A percentile compares a stretch with the other conserved stretches of the same genome.
These are phyloP conservation scores for Psilocybe cyanescens DNA, from an alignment of 768 basidiomycete genomes.

Conservation along the genomic window DNA sequence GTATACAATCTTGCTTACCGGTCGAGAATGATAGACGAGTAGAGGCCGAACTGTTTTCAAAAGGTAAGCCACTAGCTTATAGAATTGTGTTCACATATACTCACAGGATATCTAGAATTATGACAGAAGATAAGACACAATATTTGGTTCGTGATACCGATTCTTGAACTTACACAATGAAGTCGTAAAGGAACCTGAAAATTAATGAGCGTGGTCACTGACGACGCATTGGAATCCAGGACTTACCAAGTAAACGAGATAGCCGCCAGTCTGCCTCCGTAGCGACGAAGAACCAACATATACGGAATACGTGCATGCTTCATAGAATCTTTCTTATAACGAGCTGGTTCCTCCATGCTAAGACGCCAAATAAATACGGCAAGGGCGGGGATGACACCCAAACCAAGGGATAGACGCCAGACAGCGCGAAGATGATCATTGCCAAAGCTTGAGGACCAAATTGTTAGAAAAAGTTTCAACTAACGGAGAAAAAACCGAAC, in stretches of 20 bases:
- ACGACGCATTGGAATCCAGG: neutral
- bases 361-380: conserved; percentile 88
- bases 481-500: conserved; percentile 25
- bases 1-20: conserved; percentile 40
- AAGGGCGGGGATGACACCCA: conserved; percentile 81
- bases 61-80: neutral
- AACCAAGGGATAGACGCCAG: conserved; percentile 86
- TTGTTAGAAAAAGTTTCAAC: conserved; percentile 2
- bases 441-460: conserved; percentile 58
- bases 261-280: conserved; percentile 75
- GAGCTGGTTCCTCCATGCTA: conserved; percentile 78
- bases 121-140: neutral
- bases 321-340: conserved; percentile 82
- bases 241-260: conserved; percentile 76
- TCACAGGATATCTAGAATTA: conserved; percentile 62
- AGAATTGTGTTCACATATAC: conserved; percentile 22
- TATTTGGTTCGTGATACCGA: neutral
- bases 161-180: conserved; percentile 60
- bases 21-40: conserved; percentile 76
- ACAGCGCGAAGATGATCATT: conserved; percentile 80
- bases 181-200: conserved; percentile 75
- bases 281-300: conserved; percentile 73
- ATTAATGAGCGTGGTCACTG: conserved; percentile 1
- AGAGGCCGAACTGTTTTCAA: conserved; percentile 69
- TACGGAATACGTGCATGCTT: conserved; percentile 77